Percentiles rank a stretch among this genome's conserved stretches.
These are phyloP conservation scores for Trypanosoma congolense DNA, from an alignment of 208 protist species.

Conservation along the genomic window DNA sequence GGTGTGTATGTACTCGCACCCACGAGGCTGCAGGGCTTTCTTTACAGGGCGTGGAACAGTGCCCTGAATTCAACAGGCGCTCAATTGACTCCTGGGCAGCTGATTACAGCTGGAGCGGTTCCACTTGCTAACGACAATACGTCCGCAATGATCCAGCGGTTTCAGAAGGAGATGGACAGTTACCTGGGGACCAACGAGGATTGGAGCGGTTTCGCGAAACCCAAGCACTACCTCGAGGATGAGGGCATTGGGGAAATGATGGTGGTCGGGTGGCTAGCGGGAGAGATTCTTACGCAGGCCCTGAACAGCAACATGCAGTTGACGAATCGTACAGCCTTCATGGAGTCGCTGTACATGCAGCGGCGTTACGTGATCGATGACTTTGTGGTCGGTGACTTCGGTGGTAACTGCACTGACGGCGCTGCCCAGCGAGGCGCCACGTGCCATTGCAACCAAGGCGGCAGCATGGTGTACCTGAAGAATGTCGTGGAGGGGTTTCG, in stretches of 20 bases:
- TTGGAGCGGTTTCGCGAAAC: conserved; percentile 2
- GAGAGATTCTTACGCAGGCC: neutral
- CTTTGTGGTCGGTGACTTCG: conserved; percentile 24
- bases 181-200: conserved; percentile 11
- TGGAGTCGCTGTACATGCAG: conserved; percentile 20
- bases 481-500: neutral
- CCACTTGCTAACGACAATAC: conserved; percentile 18
- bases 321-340: conserved; percentile 2
- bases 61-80: conserved; percentile 1
- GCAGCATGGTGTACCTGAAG: conserved; percentile 13
- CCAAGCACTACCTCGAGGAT: conserved; percentile 13
- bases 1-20: conserved; percentile 5
- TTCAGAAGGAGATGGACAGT: conserved; percentile 17
- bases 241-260: conserved; percentile 19
- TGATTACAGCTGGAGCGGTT: conserved; percentile 22
- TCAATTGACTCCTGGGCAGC: conserved; percentile 5
- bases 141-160: conserved; percentile 19
- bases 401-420: conserved; percentile 7
- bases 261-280: neutral
- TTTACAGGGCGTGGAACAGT: conserved; percentile 1
- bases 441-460: conserved; percentile 20
- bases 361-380: conserved; percentile 20
- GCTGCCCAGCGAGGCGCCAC: conserved; percentile 3
- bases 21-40: neutral
- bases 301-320: neutral